Conservation (phyloP, 2,329 filamentous ascomycete species). For the Talaromyces rugulosus region DNA sequence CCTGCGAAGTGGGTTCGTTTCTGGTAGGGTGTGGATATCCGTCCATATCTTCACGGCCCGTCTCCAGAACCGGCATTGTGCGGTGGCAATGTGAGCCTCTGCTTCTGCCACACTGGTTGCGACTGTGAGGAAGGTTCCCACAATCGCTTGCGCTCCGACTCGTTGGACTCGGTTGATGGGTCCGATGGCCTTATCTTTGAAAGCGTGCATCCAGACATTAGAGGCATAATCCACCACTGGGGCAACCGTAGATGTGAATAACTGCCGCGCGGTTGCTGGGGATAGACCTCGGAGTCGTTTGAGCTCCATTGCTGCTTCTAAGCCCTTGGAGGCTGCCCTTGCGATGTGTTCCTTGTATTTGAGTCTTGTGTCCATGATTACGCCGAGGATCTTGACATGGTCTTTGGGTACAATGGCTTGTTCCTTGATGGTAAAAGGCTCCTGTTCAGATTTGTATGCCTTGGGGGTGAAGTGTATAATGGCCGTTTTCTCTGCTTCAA, state of each 20-base stretch:
- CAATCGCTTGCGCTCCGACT: slow-evolving; percentile 22
- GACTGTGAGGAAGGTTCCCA: slow-evolving; percentile 22
- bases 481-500: slow-evolving; percentile 30
- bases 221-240: slow-evolving; percentile 25
- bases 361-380: slow-evolving; percentile 24
- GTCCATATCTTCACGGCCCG: slow-evolving; percentile 17
- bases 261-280: slow-evolving; percentile 17
- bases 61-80: slow-evolving; percentile 17
- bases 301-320: slow-evolving; percentile 13
- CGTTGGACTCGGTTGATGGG: slow-evolving; percentile 22
- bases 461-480: slow-evolving; percentile 32
- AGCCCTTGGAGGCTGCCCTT: slow-evolving; percentile 21
- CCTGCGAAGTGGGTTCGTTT: slow-evolving; percentile 16
- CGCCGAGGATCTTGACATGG: slow-evolving; percentile 19
- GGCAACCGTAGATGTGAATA: slow-evolving; percentile 22
- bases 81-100: slow-evolving; percentile 20
- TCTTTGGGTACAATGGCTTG: not conserved
- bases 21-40: slow-evolving; percentile 15
- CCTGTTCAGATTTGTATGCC: slow-evolving; percentile 16
- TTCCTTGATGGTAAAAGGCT: slow-evolving; percentile 17
- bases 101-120: slow-evolving; percentile 21
- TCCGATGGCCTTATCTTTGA: slow-evolving; percentile 14
- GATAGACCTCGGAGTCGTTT: not conserved
- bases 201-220: slow-evolving; percentile 21
- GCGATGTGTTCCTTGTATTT: slow-evolving; percentile 24